Base-by-base conservation (phyloP, 345 rosid species). In the Populus alba region DNA sequence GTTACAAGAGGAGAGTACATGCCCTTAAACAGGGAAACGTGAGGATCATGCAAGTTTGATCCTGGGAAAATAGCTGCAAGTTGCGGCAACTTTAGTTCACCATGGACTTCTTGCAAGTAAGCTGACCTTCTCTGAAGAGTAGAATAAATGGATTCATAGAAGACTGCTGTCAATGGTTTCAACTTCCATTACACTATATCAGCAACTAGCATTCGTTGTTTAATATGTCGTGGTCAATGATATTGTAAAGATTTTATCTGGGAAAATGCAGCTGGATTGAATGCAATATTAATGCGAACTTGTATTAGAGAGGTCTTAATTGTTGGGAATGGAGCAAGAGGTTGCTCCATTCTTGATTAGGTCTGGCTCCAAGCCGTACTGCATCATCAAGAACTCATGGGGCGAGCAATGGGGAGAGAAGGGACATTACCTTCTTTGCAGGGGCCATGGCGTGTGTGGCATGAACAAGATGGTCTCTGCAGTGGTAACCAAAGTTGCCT, bases 301-400 rank as follows among this genome's bases (percentile, higher is more conserved):
- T 93, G 91, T 82, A 87, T 95, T 4, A 94, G 98, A 0, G 99
- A 98, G 3, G 99, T 93, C 7, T 95, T 25, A 25, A 25, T 92
- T 0, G 95, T 91, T 11, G 97, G 98, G 29, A 93, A 93, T 43
- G 97, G 94, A 0, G 83, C 90, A 2, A 88, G 87, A 69, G 98
- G 98, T 15, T 95, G 85, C 87, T 95, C 98, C 12, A 78, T 95
- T 38, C 87, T 93, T 25, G 83, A 33, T 33, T 33, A 33, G 97
- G 77, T 79, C 91, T 2, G 78, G 97, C 33, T 82, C 88, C 65
- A 82, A 88, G 78, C 99, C 98, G 0, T 91, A 88, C 67, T 95
- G 98, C 97, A 87, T 92, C 80, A 87, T 95, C 38, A 95, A 90
- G 89, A 95, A 95, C 78, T 95, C 99, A 0, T 95, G 97, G 97